These are phyloP conservation scores for Leptographium radiaticola DNA, from an alignment of 2,329 filamentous ascomycete genomes.

Conservation along the genomic window DNA sequence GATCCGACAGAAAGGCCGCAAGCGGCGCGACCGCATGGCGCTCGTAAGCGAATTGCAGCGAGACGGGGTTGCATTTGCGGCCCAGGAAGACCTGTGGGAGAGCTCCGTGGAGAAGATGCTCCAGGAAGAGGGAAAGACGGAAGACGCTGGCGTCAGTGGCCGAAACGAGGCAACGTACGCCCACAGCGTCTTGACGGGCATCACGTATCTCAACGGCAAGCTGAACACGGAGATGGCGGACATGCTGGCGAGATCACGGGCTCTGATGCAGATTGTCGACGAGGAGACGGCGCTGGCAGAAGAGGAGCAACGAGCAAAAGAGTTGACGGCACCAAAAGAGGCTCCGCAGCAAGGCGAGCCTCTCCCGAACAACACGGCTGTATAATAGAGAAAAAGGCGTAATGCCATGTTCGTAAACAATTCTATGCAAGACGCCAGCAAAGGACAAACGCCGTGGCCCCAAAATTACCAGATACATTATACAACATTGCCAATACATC, in stretches of 20 bases:
- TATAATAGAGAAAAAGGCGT: neutral
- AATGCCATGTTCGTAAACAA: neutral
- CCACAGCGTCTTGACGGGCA: slow-evolving; percentile 12
- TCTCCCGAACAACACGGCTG: too few species aligned
- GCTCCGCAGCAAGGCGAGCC: neutral
- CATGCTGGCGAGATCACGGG: slow-evolving; percentile 26
- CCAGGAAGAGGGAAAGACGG: neutral
- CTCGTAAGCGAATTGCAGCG: slow-evolving; percentile 25
- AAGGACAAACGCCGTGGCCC: neutral
- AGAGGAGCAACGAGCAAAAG: slow-evolving; percentile 6
- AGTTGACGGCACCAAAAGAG: neutral
- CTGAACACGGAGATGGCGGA: slow-evolving; percentile 23
- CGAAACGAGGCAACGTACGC: slow-evolving; percentile 15
- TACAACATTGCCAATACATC: neutral
- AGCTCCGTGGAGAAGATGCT: slow-evolving; percentile 21
- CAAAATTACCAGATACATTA: neutral
- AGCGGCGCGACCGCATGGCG: slow-evolving; percentile 28
- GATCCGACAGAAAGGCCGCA: slow-evolving; percentile 35
- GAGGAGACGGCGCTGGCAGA: slow-evolving; percentile 22
- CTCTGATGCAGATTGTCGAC: slow-evolving; percentile 26
- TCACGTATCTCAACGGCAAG: slow-evolving; percentile 15
- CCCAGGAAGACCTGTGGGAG: slow-evolving; percentile 38
- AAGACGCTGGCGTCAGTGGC: neutral
- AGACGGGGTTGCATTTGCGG: slow-evolving; percentile 16
- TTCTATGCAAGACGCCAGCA: neutral